A percentile compares a stretch with the other conserved stretches of the same genome.
Conservation (phyloP, 2,329 filamentous ascomycete species). For the Scorias spongiosa region DNA sequence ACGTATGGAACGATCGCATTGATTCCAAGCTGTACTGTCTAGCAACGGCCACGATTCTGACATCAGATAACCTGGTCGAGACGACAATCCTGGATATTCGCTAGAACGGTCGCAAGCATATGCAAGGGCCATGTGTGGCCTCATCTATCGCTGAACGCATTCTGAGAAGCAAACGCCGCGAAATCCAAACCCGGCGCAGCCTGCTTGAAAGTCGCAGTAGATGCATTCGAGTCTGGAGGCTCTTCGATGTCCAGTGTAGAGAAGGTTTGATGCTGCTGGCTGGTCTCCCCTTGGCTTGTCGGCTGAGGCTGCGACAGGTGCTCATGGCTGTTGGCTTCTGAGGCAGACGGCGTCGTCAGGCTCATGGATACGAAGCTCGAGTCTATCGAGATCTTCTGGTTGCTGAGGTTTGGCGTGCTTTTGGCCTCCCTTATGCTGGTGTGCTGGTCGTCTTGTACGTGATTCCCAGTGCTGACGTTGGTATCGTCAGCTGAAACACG, state of each 20-base stretch:
- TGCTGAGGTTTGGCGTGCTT: neutral
- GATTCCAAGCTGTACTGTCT: too few relatives aligned
- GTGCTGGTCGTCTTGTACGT: neutral
- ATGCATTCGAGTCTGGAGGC: neutral
- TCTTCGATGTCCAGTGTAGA: neutral
- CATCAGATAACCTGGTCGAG: too few relatives aligned
- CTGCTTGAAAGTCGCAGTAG: neutral
- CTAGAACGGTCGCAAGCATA: too few relatives aligned
- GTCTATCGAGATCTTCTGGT: neutral
- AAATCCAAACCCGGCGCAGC: slow-evolving; percentile 3
- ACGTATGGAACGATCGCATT: too few relatives aligned
- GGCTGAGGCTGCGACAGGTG: neutral
- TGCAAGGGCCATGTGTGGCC: neutral
- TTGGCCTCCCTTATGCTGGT: neutral
- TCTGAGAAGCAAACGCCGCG: slow-evolving; percentile 8
- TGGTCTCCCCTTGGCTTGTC: neutral
- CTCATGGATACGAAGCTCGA: neutral
- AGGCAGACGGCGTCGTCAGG: neutral
- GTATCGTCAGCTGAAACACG: neutral
- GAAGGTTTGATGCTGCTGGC: neutral
- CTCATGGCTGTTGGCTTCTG: slow-evolving; percentile 1
- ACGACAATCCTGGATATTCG: too few relatives aligned
- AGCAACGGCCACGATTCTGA: too few relatives aligned
- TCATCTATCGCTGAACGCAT: slow-evolving; percentile 6
- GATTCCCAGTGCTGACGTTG: neutral